Conservation (phyloP, 2,329 filamentous ascomycete species). For the Colletotrichum simmondsii region DNA sequence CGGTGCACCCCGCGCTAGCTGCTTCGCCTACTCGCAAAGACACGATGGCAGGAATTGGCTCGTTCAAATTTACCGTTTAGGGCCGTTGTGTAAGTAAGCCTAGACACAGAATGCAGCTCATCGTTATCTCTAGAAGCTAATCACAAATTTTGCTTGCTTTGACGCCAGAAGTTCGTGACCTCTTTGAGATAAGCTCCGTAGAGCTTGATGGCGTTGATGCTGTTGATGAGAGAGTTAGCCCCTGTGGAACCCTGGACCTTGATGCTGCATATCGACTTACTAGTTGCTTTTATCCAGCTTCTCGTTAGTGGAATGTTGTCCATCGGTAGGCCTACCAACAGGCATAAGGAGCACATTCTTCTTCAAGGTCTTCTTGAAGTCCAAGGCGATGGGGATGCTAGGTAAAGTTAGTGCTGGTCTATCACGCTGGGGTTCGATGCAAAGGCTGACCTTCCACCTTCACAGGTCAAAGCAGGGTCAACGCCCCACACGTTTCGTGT, state of each 20-base stretch:
- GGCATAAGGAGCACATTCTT: slow-evolving; percentile 97
- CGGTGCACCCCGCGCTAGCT: not conserved
- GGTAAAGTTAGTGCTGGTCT: not conserved
- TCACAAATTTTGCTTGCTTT: not conserved
- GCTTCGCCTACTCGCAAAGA: not conserved
- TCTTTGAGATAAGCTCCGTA: slow-evolving; percentile 88
- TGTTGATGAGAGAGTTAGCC: not conserved
- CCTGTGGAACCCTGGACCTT: rapidly evolving
- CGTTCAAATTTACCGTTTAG: not conserved
- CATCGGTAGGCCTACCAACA: slow-evolving; percentile 97
- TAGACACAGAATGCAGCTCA: not conserved
- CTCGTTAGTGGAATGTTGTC: slow-evolving; percentile 97
- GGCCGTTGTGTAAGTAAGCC: not conserved
- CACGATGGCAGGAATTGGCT: not conserved
- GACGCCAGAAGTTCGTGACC: not conserved
- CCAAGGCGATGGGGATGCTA: slow-evolving; percentile 95
- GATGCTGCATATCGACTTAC: not conserved
- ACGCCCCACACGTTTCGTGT: slow-evolving; percentile 94
- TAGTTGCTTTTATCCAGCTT: slow-evolving; percentile 98
- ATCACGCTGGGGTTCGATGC: too few relatives aligned
- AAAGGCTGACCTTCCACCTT: slow-evolving; percentile 81
- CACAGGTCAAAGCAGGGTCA: slow-evolving; percentile 92
- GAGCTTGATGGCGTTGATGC: slow-evolving; percentile 94
- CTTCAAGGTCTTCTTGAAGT: slow-evolving; percentile 95
- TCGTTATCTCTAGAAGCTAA: too few relatives aligned